Percentiles rank a stretch among this genome's conserved stretches.
These are phyloP conservation scores for Aspergillus neotritici DNA, from an alignment of 2,329 filamentous ascomycete genomes.

Conservation along the genomic window DNA sequence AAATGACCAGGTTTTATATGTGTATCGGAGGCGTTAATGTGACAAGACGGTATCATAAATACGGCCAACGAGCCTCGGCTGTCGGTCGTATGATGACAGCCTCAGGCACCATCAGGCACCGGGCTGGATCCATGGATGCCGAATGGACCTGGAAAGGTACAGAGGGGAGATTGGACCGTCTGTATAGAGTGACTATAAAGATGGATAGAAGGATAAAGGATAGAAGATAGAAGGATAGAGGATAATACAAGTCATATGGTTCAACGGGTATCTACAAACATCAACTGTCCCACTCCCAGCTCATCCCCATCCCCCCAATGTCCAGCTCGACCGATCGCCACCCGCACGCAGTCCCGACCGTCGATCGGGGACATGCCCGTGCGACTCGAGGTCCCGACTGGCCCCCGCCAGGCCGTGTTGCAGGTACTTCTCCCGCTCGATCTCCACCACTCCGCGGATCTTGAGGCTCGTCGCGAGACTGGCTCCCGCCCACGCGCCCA, in stretches of 20 bases:
- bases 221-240: neutral
- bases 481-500: slow-evolving; percentile 61
- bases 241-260: neutral
- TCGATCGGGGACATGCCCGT: slow-evolving; percentile 31
- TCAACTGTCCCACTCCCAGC: neutral
- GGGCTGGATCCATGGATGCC: too few relatives aligned
- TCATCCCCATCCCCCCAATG: slow-evolving; percentile 44
- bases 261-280: too few relatives aligned
- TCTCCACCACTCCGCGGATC: slow-evolving; percentile 56
- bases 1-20: too few relatives aligned
- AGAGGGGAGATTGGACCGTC: too few relatives aligned
- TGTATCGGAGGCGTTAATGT: too few relatives aligned
- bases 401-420: slow-evolving; percentile 44
- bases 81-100: slow-evolving; percentile 4
- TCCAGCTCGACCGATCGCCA: slow-evolving; percentile 46
- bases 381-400: slow-evolving; percentile 38
- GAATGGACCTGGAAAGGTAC: too few relatives aligned
- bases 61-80: slow-evolving; percentile 17
- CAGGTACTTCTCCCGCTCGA: slow-evolving; percentile 60
- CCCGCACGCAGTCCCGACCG: slow-evolving; percentile 35
- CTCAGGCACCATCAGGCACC: too few relatives aligned
- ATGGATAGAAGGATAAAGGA: neutral
- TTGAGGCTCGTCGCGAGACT: slow-evolving; percentile 56
- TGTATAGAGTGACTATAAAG: too few relatives aligned
- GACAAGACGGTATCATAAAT: too few relatives aligned